Percentiles rank a stretch among this genome's conserved stretches.
Evolutionary conservation across 192 early-diverging fungal genomes (phyloP).

Genomic region (Rhizophagus clarus): DNA sequence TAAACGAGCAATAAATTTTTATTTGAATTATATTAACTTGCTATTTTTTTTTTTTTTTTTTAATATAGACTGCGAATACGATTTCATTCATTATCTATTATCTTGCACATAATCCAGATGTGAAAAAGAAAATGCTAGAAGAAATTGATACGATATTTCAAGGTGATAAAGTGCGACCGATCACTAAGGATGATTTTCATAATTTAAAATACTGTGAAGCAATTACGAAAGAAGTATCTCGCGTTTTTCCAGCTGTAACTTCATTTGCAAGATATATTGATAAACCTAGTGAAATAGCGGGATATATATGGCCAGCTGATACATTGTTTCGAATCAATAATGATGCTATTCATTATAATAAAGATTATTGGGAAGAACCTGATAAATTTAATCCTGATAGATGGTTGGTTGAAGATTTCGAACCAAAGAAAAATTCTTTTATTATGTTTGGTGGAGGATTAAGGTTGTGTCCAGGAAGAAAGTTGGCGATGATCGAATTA

Average conservation of each 20-base stretch:
- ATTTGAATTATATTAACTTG: background rate
- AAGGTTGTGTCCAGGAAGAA: conserved; percentile 6
- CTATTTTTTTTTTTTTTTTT: background rate
- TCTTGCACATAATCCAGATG: conserved; percentile 4
- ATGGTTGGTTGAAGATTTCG: background rate
- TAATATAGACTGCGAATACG: background rate
- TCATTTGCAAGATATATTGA: background rate
- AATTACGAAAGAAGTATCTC: background rate
- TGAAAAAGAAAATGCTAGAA: background rate
- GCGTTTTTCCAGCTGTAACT: background rate
- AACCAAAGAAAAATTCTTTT: background rate
- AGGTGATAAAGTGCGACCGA: background rate
- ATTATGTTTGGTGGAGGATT: conserved; percentile 14
- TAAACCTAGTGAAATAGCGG: conserved; percentile 10
- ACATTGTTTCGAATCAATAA: background rate
- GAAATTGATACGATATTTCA: background rate
- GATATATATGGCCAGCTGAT: background rate
- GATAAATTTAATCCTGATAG: conserved; percentile 10
- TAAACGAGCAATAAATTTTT: background rate
- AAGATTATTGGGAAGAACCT: background rate
- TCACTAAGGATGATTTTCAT: background rate
- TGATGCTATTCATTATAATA: background rate
- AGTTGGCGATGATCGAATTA: conserved; percentile 2
- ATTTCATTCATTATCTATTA: conserved; percentile 13
- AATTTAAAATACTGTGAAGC: conserved; percentile 16